Evolutionary conservation across 2,329 filamentous ascomycete species (phyloP).

Genomic region (Cylindrodendrum hubeiense): DNA sequence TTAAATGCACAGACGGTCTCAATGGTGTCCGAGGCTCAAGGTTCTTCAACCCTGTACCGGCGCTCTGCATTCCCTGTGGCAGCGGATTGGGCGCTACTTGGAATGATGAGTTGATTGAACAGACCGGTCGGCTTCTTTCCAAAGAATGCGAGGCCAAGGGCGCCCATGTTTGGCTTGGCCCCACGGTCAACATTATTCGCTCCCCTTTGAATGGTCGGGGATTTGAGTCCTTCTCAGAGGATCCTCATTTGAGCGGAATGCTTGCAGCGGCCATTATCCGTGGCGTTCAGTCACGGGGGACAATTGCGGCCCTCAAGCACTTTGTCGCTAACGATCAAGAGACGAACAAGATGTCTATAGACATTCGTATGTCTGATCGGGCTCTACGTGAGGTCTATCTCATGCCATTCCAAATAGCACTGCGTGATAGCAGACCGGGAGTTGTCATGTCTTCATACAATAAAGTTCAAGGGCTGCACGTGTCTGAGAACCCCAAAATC

Average conservation of each 20-base stretch:
- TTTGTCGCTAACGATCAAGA: conserved; percentile 23
- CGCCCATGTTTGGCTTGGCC: conserved; percentile 14
- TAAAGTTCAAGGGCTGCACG: conserved; percentile 55
- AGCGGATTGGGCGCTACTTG: conserved; percentile 31
- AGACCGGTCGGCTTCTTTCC: conserved; percentile 20
- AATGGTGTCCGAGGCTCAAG: conserved; percentile 33
- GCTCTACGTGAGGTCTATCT: conserved; percentile 50
- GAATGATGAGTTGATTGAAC: conserved; percentile 18
- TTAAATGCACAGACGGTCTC: conserved; percentile 32
- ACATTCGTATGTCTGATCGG: neutral
- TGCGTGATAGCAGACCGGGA: conserved; percentile 51
- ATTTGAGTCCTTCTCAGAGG: conserved; percentile 20
- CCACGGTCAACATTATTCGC: conserved; percentile 14
- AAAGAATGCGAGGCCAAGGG: conserved; percentile 23
- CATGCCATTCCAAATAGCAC: conserved; percentile 56
- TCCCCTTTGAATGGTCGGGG: conserved; percentile 14
- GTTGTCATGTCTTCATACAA: conserved; percentile 60
- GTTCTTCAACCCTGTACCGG: conserved; percentile 24
- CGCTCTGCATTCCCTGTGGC: conserved; percentile 25
- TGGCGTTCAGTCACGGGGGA: conserved; percentile 1
- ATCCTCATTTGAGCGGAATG: conserved; percentile 8
- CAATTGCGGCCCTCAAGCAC: conserved; percentile 13
- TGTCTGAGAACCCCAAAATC: conserved; percentile 2
- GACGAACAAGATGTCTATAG: neutral
- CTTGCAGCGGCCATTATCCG: conserved; percentile 10